These are phyloP conservation scores for Kodamaea fukazawae DNA, from an alignment of 805 yeast genomes.

Conservation along the genomic window DNA sequence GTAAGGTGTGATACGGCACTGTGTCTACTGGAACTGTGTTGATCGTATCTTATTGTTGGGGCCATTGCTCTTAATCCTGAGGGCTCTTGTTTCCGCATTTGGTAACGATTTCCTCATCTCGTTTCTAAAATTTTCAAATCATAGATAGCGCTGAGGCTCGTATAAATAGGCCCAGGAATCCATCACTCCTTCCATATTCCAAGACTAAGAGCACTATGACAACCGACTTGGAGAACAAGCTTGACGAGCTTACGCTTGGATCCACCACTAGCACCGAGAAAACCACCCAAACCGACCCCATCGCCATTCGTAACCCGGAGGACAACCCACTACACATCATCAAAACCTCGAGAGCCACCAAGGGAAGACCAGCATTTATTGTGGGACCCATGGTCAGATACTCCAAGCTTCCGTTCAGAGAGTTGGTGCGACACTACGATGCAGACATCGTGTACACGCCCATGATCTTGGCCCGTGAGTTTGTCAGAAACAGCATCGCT, in stretches of 20 bases:
- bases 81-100: conserved; percentile 3
- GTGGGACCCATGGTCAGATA: conserved; percentile 97
- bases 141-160: no score
- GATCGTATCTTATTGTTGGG: no score
- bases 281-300: no score
- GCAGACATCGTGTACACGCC: conserved; percentile 90
- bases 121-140: background rate
- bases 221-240: conserved; percentile 6
- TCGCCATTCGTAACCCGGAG: no score
- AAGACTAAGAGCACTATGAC: no score
- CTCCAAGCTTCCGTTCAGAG: conserved; percentile 89
- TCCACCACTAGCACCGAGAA: no score
- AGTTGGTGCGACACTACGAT: conserved; percentile 63
- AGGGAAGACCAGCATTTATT: conserved; percentile 37
- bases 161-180: no score
- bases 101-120: conserved; percentile 6
- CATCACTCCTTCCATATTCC: no score
- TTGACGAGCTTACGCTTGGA: background rate
- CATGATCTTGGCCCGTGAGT: conserved; percentile 94
- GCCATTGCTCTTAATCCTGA: no score
- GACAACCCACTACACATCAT: conserved; percentile 37
- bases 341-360: conserved; percentile 18
- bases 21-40: no score
- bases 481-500: conserved; percentile 80
- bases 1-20: no score